Conservation (phyloP, 2,329 filamentous ascomycete species). For the Xylariomycetidae sp. region DNA sequence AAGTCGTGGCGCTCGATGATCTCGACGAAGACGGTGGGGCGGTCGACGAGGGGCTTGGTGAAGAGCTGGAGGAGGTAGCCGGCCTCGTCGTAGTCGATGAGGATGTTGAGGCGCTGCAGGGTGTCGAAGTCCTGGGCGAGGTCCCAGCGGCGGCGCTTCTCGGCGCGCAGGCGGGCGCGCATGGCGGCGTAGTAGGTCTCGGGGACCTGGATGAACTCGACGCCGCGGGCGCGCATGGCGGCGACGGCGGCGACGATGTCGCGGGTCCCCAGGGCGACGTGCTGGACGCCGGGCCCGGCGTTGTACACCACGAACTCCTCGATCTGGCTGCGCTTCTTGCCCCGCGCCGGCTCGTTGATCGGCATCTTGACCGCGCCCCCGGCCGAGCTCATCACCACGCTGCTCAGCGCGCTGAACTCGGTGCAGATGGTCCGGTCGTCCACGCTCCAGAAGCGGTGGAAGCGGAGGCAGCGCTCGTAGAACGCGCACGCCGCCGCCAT, state of each 20-base stretch:
- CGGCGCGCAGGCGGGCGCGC: constrained; percentile 63
- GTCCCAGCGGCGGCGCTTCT: constrained; percentile 51
- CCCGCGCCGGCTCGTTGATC: constrained; percentile 89
- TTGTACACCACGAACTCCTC: constrained; percentile 93
- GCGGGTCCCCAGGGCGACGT: constrained; percentile 78
- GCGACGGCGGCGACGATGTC: constrained; percentile 75
- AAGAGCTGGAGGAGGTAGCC: constrained; percentile 77
- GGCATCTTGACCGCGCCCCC: constrained; percentile 94
- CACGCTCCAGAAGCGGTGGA: constrained; percentile 96
- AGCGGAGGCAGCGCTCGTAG: constrained; percentile 84
- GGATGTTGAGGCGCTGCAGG: constrained; percentile 71
- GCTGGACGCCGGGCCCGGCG: constrained; percentile 82
- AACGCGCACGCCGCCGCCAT: constrained; percentile 64
- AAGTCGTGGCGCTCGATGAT: constrained; percentile 92
- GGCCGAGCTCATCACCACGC: constrained; percentile 81
- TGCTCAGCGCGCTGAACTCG: constrained; percentile 83
- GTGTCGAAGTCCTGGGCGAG: constrained; percentile 76
- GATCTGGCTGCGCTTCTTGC: constrained; percentile 89
- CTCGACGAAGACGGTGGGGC: constrained; percentile 92
- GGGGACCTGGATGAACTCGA: constrained; percentile 89
- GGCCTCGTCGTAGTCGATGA: constrained; percentile 92
- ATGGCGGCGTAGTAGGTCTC: constrained; percentile 80
- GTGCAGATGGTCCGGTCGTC: constrained; percentile 91
- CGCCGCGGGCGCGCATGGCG: constrained; percentile 75
- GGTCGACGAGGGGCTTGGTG: constrained; percentile 86